Percentiles rank a stretch among this genome's conserved stretches.
Conservation (phyloP, 2,329 filamentous ascomycete species). For the Domatiomyces catenatus region DNA sequence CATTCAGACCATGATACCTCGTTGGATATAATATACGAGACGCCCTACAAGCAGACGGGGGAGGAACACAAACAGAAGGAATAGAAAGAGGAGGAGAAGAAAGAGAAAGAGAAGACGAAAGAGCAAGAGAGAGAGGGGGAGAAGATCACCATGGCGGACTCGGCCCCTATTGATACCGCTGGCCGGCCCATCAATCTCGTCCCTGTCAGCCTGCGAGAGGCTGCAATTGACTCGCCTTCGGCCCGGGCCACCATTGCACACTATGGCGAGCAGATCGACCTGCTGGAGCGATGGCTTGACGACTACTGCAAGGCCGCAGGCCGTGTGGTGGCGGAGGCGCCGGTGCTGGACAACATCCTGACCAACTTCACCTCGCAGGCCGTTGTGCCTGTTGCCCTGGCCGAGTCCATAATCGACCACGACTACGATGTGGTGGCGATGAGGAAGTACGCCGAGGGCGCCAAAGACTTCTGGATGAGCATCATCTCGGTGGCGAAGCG, state of each 20-base stretch:
- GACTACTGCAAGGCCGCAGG: slow-evolving; percentile 48
- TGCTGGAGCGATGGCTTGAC: slow-evolving; percentile 83
- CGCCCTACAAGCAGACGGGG: not conserved
- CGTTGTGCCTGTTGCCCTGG: slow-evolving; percentile 56
- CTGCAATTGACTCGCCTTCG: slow-evolving; percentile 86
- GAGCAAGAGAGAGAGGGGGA: too few species aligned
- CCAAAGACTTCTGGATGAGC: slow-evolving; percentile 74
- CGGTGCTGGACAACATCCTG: slow-evolving; percentile 63
- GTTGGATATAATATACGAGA: not conserved
- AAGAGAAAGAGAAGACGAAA: slow-evolving; percentile 1
- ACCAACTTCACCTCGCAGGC: slow-evolving; percentile 61
- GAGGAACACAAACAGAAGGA: not conserved
- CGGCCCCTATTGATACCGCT: slow-evolving; percentile 18
- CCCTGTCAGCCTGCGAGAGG: slow-evolving; percentile 82
- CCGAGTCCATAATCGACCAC: slow-evolving; percentile 78
- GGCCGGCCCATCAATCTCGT: slow-evolving; percentile 33
- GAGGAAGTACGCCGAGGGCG: slow-evolving; percentile 68
- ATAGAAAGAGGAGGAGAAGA: not conserved
- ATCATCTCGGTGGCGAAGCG: slow-evolving; percentile 59
- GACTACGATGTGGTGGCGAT: slow-evolving; percentile 86
- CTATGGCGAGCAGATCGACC: slow-evolving; percentile 82
- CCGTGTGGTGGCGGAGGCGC: slow-evolving; percentile 49
- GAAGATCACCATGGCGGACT: slow-evolving; percentile 2
- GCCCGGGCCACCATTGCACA: slow-evolving; percentile 78
- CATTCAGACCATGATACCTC: not conserved